Evolutionary conservation across 2,329 filamentous ascomycete species (phyloP).

Genomic region (Chalara sp.): DNA sequence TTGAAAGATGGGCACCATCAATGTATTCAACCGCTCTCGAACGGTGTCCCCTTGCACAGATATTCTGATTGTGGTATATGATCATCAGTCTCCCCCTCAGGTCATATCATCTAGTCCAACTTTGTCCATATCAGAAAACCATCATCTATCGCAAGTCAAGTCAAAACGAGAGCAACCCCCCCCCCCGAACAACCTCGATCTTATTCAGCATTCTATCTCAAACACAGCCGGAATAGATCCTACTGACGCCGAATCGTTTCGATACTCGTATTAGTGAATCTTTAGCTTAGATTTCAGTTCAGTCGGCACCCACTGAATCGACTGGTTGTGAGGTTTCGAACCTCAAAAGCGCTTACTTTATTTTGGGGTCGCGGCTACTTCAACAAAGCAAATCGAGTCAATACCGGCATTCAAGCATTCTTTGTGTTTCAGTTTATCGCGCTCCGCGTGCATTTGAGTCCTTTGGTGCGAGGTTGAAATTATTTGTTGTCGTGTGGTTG

Average conservation of each 20-base stretch:
- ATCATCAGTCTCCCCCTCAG: too few species aligned
- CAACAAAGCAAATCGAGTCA: conserved; percentile 22
- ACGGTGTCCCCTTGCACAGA: conserved; percentile 17
- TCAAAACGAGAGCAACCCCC: conserved; percentile 1
- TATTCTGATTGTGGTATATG: too few species aligned
- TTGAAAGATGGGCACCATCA: conserved; percentile 22
- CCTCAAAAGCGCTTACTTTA: conserved; percentile 18
- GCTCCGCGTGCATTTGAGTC: background rate
- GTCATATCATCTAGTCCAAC: too few species aligned
- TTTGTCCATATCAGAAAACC: conserved; percentile 6
- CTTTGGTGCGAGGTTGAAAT: conserved; percentile 10
- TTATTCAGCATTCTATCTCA: conserved; percentile 1
- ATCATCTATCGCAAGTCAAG: conserved; percentile 16
- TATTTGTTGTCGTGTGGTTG: too few species aligned
- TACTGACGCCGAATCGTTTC: background rate
- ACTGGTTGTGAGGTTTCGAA: conserved; percentile 20
- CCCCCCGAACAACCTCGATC: conserved; percentile 8
- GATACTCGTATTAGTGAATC: background rate
- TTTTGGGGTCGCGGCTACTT: conserved; percentile 19
- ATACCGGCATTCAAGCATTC: too few species aligned
- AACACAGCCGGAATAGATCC: background rate
- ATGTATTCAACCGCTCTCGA: conserved; percentile 8
- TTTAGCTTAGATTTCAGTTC: conserved; percentile 11
- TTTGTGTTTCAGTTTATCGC: too few species aligned
- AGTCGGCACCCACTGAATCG: conserved; percentile 12